Evolutionary conservation across 2,329 filamentous ascomycete genomes (phyloP).

Genomic region (Beauveria australis): DNA sequence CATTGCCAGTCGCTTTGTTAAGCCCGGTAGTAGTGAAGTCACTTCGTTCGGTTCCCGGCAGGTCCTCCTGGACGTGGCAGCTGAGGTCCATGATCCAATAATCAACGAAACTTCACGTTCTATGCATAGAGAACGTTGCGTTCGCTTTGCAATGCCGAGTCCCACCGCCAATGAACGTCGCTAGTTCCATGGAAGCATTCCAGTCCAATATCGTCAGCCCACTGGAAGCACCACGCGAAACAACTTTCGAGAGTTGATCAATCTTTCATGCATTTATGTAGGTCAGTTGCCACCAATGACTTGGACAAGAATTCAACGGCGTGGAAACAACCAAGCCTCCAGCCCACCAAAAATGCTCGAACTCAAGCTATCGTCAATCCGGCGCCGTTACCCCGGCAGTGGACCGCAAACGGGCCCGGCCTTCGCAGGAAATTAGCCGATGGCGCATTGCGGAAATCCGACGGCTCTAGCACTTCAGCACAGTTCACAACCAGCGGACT

Average conservation of each 20-base stretch:
- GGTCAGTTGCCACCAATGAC: neutral
- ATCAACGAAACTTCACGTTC: no score
- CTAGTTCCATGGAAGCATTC: neutral
- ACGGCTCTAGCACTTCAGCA: neutral
- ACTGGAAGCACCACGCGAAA: neutral
- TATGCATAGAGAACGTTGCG: neutral
- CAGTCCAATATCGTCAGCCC: neutral
- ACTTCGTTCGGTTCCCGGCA: neutral
- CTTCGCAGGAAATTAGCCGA: neutral
- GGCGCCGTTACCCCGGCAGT: neutral
- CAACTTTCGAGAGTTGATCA: neutral
- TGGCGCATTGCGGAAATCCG: neutral
- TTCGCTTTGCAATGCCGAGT: neutral
- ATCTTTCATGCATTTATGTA: neutral
- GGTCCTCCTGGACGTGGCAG: neutral
- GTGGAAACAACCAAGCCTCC: neutral
- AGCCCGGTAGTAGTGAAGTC: no score
- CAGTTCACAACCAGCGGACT: neutral
- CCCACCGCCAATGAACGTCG: neutral
- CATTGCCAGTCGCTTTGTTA: neutral
- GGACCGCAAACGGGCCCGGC: neutral
- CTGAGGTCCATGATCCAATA: neutral
- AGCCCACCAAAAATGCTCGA: neutral
- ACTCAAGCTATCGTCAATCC: neutral
- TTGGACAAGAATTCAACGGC: neutral